These are phyloP conservation scores for Deakozyma indianensis DNA, from an alignment of 805 yeast species.

Conservation along the genomic window DNA sequence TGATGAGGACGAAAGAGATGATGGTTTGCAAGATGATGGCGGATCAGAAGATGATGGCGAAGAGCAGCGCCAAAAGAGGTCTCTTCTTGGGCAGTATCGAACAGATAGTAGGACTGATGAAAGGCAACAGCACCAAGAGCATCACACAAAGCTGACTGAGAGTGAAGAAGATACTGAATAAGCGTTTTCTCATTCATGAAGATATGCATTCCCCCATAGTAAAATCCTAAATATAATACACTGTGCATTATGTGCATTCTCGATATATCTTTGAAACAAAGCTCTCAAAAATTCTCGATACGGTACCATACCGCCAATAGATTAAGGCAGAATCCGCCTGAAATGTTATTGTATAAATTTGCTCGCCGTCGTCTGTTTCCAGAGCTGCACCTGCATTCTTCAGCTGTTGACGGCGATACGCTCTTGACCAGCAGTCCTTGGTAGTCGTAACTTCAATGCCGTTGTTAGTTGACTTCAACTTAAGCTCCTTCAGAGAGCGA, in stretches of 20 bases:
- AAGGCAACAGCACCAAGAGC: background rate
- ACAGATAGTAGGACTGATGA: background rate
- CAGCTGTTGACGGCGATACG: background rate
- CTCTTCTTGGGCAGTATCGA: background rate
- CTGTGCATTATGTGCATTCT: background rate
- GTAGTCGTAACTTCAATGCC: background rate
- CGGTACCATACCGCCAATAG: background rate
- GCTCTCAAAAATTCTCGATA: background rate
- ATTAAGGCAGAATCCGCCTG: background rate
- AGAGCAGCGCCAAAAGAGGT: background rate
- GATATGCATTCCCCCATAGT: background rate
- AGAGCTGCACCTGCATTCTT: background rate
- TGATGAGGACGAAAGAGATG: background rate
- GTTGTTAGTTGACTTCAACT: background rate
- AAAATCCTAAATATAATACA: background rate
- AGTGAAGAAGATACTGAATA: background rate
- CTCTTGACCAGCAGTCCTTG: background rate
- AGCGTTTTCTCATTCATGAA: background rate
- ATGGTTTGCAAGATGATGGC: background rate
- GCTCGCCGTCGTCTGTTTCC: background rate
- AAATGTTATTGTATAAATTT: too few relatives aligned
- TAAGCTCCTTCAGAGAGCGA: background rate
- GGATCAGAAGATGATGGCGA: background rate
- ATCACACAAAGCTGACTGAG: background rate
- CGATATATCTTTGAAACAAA: background rate